Evolutionary conservation across 371 early-diverging fungal species (phyloP), one percentile per base, ranked within the genome.

Genomic region (Neoconidiobolus thromboides): DNA sequence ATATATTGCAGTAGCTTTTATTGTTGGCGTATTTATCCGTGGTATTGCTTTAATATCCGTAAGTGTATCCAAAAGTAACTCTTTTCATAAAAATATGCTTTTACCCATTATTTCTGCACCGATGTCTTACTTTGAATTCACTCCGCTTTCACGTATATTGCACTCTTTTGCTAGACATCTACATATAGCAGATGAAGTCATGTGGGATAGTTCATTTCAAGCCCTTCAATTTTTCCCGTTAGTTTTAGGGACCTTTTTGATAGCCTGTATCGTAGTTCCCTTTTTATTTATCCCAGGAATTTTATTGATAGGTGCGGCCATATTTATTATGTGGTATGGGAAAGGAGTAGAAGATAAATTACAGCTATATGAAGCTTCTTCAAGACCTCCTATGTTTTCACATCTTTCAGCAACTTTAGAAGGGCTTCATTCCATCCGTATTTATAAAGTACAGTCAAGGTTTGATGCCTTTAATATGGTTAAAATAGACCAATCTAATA

Each of bases 91-190:
- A 14, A 51, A 51, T 38, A 51, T 51, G 52, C n/a, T 55, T 9
- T 12, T 9, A 1, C 48, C 48, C 40, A 38, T 73, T 10, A 55
- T 81, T 67, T 77, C 74, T 44, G 77, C 86, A 4, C 86, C 87
- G 6, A 85, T 85, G 81, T 67, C 74, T 3, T 89, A 80, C 64
- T 90, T 85, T 63, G 89, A 87, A 56, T 68, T 74, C 1, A 87
- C 83, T 2, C 90, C 85, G 2, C 68, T 83, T 15, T 85, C 85
- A 43, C 76, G 77, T 39, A 81, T 87, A 50, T 62, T 87, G 58
- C 73, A 83, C 51, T 73, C 76, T 40, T 89, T 89, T 62, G 80
- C 86, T 26, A 74, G 79, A 38, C 84, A 89, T 66, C 71, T 81
- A 58, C 79, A 77, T 61, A 66, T 75, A 9, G 73, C 82, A 3